These are phyloP conservation scores for Panicum virgatum DNA, from an alignment of 202 grass and related monocot genomes.

Conservation along the genomic window DNA sequence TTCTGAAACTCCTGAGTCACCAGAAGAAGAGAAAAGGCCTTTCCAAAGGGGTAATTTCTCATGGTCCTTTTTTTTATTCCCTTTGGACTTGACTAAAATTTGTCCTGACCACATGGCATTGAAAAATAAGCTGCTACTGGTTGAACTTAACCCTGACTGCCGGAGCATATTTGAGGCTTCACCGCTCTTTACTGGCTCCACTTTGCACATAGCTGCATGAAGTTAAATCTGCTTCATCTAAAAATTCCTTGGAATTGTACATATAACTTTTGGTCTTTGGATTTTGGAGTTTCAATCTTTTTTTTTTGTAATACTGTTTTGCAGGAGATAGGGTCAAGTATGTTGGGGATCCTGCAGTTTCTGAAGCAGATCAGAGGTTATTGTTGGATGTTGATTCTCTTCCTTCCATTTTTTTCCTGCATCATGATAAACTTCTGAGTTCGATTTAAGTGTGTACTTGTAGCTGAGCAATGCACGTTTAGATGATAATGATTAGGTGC, in stretches of 20 bases:
- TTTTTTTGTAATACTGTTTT: slow-evolving; percentile 38
- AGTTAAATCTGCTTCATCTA: slow-evolving; percentile 8
- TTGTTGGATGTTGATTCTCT: slow-evolving; percentile 23
- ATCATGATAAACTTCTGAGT: slow-evolving; percentile 16
- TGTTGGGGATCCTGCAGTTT: slow-evolving; percentile 43
- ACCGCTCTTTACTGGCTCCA: neutral
- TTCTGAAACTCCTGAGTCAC: slow-evolving; percentile 49
- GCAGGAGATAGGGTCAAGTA: slow-evolving; percentile 96
- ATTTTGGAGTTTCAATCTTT: neutral
- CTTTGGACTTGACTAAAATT: neutral
- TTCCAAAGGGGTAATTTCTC: slow-evolving; percentile 66
- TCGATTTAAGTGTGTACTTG: neutral
- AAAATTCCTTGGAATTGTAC: slow-evolving; percentile 12
- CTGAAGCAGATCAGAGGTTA: slow-evolving; percentile 75
- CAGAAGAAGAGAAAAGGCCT: slow-evolving; percentile 65
- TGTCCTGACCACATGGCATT: neutral
- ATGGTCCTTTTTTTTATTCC: slow-evolving; percentile 16
- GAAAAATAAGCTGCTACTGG: neutral
- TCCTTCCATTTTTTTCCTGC: neutral
- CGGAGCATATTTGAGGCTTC: slow-evolving; percentile 25
- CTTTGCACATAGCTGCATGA: slow-evolving; percentile 18
- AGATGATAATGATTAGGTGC: neutral
- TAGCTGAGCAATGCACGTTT: neutral
- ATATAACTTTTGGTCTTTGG: slow-evolving; percentile 15
- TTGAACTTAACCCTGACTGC: slow-evolving; percentile 5